Conservation (phyloP, 1,284 basidiomycete species). For the Cutaneotrichosporon cutaneum region DNA sequence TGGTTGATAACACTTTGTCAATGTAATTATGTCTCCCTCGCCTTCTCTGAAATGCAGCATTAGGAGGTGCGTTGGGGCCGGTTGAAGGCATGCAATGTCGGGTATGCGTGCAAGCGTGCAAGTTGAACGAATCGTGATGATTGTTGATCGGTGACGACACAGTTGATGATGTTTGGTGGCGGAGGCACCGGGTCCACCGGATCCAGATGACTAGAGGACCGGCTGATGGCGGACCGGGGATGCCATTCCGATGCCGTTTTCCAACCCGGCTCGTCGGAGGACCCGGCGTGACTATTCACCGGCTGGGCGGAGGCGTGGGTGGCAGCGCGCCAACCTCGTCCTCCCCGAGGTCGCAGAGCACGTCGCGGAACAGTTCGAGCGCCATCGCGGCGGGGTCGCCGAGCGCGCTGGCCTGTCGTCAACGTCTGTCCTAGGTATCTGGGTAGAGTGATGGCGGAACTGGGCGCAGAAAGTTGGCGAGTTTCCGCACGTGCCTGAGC, state of each 20-base stretch:
- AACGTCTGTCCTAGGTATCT: neutral
- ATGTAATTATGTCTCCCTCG: slow-evolving; percentile 3
- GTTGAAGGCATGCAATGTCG: neutral
- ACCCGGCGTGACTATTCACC: neutral
- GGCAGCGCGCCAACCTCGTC: neutral
- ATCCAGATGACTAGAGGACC: too few species aligned
- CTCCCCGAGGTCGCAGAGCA: slow-evolving; percentile 7
- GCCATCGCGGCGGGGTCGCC: neutral
- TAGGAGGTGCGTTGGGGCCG: neutral
- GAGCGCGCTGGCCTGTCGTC: neutral
- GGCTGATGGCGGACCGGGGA: neutral
- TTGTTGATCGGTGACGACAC: neutral
- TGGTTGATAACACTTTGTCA: neutral
- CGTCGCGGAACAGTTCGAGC: slow-evolving; percentile 10
- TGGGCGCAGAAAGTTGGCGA: neutral
- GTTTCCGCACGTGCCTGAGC: neutral
- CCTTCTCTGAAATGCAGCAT: too few species aligned
- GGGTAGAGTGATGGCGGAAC: neutral
- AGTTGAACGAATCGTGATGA: neutral
- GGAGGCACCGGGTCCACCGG: too few species aligned
- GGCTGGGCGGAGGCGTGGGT: neutral
- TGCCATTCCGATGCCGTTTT: neutral
- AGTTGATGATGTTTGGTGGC: neutral
- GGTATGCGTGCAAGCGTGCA: neutral
- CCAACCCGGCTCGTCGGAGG: neutral